phyloP scores from a whole-genome alignment of 2,329 filamentous ascomycete species.

The Tolypocladium ovalisporum region DNA sequence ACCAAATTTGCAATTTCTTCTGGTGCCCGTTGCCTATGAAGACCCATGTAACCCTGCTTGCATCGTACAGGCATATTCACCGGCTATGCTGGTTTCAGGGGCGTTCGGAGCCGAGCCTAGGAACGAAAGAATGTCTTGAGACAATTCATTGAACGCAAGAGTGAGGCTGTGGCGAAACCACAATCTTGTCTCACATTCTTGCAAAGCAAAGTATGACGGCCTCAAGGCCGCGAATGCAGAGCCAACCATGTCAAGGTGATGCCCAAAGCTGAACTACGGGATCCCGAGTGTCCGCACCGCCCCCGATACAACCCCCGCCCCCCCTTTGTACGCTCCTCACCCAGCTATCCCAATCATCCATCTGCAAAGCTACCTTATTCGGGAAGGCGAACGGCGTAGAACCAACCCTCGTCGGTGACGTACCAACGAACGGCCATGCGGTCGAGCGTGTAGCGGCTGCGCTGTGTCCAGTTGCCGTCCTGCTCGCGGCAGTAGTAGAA shows the following conservation, averaged over 20 bases:
- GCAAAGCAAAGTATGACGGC: neutral
- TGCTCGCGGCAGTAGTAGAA: constrained; percentile 52
- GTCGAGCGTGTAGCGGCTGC: constrained; percentile 50
- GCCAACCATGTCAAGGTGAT: neutral
- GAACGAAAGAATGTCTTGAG: neutral
- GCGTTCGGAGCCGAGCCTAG: neutral
- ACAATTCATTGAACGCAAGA: neutral
- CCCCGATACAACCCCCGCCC: no score
- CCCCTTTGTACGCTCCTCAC: neutral
- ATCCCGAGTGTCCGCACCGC: neutral
- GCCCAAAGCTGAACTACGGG: neutral
- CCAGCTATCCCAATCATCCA: neutral
- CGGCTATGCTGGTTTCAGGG: neutral
- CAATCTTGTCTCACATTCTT: neutral
- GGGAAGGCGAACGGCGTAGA: constrained; percentile 48
- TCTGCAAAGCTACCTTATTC: constrained; percentile 12
- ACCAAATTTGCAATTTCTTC: neutral
- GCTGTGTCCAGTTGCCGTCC: constrained; percentile 48
- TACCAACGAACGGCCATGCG: constrained; percentile 49
- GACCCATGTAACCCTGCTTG: no score
- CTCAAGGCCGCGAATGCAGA: neutral
- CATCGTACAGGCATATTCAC: no score
- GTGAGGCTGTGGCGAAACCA: neutral
- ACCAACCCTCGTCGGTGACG: constrained; percentile 43
- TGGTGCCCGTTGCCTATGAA: neutral